Evolutionary conservation across 2,329 filamentous ascomycete species (phyloP).

Genomic region (Nigrospora sphaerica): DNA sequence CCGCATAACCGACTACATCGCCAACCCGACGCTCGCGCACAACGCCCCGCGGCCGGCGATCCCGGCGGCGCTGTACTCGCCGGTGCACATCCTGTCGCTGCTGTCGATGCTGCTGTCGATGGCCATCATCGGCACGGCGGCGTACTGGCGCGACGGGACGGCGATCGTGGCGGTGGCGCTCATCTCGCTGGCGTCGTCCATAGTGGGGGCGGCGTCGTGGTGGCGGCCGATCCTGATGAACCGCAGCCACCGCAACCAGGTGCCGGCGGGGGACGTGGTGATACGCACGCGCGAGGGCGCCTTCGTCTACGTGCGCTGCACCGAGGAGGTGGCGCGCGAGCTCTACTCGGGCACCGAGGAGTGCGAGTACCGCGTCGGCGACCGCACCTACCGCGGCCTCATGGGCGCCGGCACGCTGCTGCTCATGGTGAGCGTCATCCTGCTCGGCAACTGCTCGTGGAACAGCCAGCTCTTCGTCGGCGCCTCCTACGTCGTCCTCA

Average conservation of each 20-base stretch:
- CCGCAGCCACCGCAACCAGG: slow-evolving; percentile 37
- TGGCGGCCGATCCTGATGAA: slow-evolving; percentile 50
- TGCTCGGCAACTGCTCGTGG: slow-evolving; percentile 57
- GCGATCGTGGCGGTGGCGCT: slow-evolving; percentile 43
- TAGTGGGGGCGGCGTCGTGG: slow-evolving; percentile 49
- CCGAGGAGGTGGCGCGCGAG: slow-evolving; percentile 55
- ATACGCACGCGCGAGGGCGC: slow-evolving; percentile 54
- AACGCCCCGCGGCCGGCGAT: slow-evolving; percentile 34
- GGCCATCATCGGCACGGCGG: slow-evolving; percentile 36
- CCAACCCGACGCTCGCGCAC: slow-evolving; percentile 32
- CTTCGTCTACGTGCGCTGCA: slow-evolving; percentile 50
- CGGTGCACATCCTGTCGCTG: slow-evolving; percentile 45
- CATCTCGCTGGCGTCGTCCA: slow-evolving; percentile 44
- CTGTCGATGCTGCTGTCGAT: slow-evolving; percentile 42
- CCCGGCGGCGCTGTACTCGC: slow-evolving; percentile 40
- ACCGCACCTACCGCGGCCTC: slow-evolving; percentile 39
- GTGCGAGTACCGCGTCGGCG: slow-evolving; percentile 46
- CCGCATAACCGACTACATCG: slow-evolving; percentile 33
- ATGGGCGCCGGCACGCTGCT: slow-evolving; percentile 52
- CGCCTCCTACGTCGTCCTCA: slow-evolving; percentile 49
- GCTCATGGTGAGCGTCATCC: slow-evolving; percentile 54
- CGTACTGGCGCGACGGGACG: slow-evolving; percentile 38
- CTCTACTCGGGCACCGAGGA: slow-evolving; percentile 54
- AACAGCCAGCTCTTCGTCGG: slow-evolving; percentile 53
- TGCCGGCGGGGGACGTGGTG: slow-evolving; percentile 52